Evolutionary conservation across 768 basidiomycete species (phyloP), one percentile per base, ranked within the genome.

Genomic region (Pisolithus orientalis): DNA sequence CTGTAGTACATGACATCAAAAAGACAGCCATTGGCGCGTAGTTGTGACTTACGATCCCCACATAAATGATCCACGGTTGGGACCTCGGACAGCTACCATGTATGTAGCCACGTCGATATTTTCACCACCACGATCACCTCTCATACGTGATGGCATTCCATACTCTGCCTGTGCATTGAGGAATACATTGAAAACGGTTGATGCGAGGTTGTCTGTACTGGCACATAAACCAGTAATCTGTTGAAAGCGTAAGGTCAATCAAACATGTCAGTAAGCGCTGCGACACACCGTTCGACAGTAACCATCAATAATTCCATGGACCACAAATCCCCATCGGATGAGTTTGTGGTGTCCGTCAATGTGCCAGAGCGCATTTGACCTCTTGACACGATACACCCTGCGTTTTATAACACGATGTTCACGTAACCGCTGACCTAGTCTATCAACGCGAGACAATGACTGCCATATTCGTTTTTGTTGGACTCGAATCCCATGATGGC

Each of bases 251-350:
- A 29, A 27, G 39, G 38, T 13, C n/a, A 28, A 39, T 24, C 6
- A 37, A 47, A 50, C 40, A 17, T 44, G 24, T 16, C 29, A 42
- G 53, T 39, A 16, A 32, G 2, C 17, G 2, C 21, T 21, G 21
- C 21, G 21, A 56, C 58, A 17, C 44, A 68, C 65, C 7, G 51
- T 70, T n/a, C 58, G 24, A 54, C 60, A 62, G 40, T 56, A 62
- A 0, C 69, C 60, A 47, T 70, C 65, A 49, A 67, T 60, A 27
- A 65, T 62, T 0, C 60, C 58, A 46, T 65, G 64, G n/a, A 65
- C 55, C 0, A 66, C 57, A 53, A 65, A n/a, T 0, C 62, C 56
- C 58, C 62, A 66, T 2, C 27, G 6, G 63, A 44, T 66, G 58
- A 39, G 38, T 14, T 39, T 39, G 38, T 39, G 38, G 17, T 39